Base-by-base conservation (phyloP, 352 stramenopile species). In the Pythium apleroticum region DNA sequence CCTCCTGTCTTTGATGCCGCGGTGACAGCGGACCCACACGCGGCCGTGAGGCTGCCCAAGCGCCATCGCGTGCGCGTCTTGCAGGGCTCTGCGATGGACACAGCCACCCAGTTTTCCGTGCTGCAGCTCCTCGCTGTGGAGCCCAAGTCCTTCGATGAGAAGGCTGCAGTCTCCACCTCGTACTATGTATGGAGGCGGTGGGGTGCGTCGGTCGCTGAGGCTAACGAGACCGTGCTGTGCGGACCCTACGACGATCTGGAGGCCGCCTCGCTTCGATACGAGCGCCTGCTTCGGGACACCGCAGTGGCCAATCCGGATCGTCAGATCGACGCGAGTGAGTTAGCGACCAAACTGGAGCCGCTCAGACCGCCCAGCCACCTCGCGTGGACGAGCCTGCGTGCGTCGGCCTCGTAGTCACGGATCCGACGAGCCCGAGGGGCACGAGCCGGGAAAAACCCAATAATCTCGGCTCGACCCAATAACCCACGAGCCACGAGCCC, bases 361-460 rank as follows among this genome's bases (percentile, higher is more conserved):
- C 37, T 22, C 7, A 1, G 3, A 8, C 37, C 20, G 46, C 12
- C 46, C 10, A 17, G 20, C 22, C 22, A 15, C 20, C 8, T 31
- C 31, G 60, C 60, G 0, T 66, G 60, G 60, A 66, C 50, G 37
- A 60, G 60, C 27, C 24, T 66, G n/a, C 60, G 60, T 1, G 60
- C 60, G 33, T 66, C 60, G 17, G 50, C 60, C 4, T 66, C 60
- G 37, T 66, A 46, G 37, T 46, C n/a, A n/a, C n/a, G n/a, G n/a
- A n/a, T n/a, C n/a, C n/a, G n/a, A n/a, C n/a, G n/a, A n/a, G n/a
- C n/a, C n/a, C n/a, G n/a, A n/a, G n/a, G n/a, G n/a, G n/a, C n/a
- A n/a, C n/a, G n/a, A n/a, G n/a, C n/a, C n/a, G n/a, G n/a, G n/a
- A n/a, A n/a, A n/a, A n/a, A n/a, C n/a, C n/a, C n/a, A n/a, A n/a